Evolutionary conservation across 1,284 basidiomycete species (phyloP).

Genomic region (Cerrena zonata): DNA sequence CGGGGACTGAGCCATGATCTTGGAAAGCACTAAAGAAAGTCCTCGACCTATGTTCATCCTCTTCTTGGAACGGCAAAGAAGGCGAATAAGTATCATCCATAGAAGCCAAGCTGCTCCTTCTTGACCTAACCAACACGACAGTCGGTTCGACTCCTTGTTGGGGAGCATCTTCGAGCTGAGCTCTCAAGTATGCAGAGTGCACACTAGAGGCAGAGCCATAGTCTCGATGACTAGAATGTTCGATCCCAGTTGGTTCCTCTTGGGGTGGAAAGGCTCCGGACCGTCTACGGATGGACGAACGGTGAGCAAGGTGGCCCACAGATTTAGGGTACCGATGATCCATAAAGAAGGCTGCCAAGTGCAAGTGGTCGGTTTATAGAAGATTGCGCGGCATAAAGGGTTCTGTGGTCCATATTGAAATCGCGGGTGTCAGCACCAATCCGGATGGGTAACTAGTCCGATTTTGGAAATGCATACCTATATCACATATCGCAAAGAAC

Average conservation of each 20-base stretch:
- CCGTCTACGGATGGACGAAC: background rate
- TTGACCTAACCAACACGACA: background rate
- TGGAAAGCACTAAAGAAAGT: background rate
- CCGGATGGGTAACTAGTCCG: background rate
- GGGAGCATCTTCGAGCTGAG: background rate
- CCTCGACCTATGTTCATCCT: background rate
- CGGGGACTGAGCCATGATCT: no score
- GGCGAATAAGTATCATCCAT: background rate
- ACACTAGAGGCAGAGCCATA: background rate
- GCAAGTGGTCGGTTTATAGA: background rate
- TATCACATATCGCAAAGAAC: no score
- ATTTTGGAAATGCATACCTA: no score
- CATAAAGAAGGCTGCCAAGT: background rate
- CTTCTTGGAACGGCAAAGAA: background rate
- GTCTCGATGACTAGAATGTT: background rate
- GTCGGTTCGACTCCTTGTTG: background rate
- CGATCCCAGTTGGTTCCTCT: background rate
- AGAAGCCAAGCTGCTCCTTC: background rate
- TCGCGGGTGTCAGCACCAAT: background rate
- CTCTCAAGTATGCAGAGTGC: background rate
- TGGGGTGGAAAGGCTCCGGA: background rate
- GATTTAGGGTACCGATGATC: background rate
- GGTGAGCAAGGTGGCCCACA: background rate
- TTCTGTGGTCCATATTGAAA: background rate
- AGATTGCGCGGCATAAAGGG: background rate